A percentile compares a stretch with the other conserved stretches of the same genome.
phyloP scores from a whole-genome alignment of 306 rosid genomes.

The Cucumis sativus region Cucumber_9930_V3 NC_026660.2:21229501-21230000 shows the following conservation, averaged over 20 bases:
- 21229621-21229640: constrained; percentile 27
- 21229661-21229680: constrained; percentile 48
- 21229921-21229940: constrained; percentile 65
- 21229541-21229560: constrained; percentile 27
- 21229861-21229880: constrained; percentile 81
- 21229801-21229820: constrained; percentile 20
- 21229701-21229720: constrained; percentile 32
- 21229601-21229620: background rate
- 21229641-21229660: constrained; percentile 74
- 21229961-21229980: constrained; percentile 54
- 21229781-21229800: constrained; percentile 48
- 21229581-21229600: background rate
- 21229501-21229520: constrained; percentile 77
- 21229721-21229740: constrained; percentile 35
- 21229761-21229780: constrained; percentile 55
- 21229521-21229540: constrained; percentile 63
- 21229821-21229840: constrained; percentile 38
- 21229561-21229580: background rate
- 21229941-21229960: constrained; percentile 55
- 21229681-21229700: constrained; percentile 26
- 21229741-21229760: constrained; percentile 38
- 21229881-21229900: constrained; percentile 77
- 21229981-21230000: constrained; percentile 77
- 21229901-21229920: constrained; percentile 41
- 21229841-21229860: constrained; percentile 52